phyloP scores from a whole-genome alignment of 352 stramenopile species.

The Phytophthora boehmeriae region DNA sequence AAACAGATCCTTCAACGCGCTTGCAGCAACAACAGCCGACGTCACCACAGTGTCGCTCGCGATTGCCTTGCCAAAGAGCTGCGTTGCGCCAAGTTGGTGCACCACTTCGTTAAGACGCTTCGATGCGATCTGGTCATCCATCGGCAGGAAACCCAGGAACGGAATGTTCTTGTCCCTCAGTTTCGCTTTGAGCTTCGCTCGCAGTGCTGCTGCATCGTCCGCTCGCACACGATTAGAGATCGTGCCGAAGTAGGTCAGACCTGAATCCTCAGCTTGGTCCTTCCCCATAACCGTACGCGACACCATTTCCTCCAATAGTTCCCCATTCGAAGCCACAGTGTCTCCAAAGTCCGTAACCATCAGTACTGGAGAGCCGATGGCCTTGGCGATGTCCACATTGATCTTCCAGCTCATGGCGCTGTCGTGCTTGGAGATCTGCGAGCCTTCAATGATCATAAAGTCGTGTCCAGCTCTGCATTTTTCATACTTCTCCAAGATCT shows the following conservation, averaged over 20 bases:
- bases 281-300: slow-evolving; percentile 58
- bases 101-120: slow-evolving; percentile 81
- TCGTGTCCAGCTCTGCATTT: slow-evolving; percentile 60
- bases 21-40: slow-evolving; percentile 67
- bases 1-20: slow-evolving; percentile 77
- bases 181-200: slow-evolving; percentile 32
- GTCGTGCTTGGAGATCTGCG: slow-evolving; percentile 67
- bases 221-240: slow-evolving; percentile 74
- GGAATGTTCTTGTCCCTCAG: slow-evolving; percentile 51
- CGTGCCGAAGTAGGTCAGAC: slow-evolving; percentile 70
- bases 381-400: slow-evolving; percentile 79
- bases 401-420: slow-evolving; percentile 81
- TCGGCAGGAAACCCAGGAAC: slow-evolving; percentile 71
- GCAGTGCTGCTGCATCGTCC: slow-evolving; percentile 40
- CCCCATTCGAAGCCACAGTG: slow-evolving; percentile 26
- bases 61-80: slow-evolving; percentile 69
- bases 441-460: slow-evolving; percentile 88
- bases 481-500: slow-evolving; percentile 75
- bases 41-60: slow-evolving; percentile 75
- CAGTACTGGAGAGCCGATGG: slow-evolving; percentile 66
- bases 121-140: slow-evolving; percentile 68
- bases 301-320: slow-evolving; percentile 57
- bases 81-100: slow-evolving; percentile 62
- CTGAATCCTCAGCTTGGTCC: slow-evolving; percentile 64
- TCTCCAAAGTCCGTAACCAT: slow-evolving; percentile 63